Evolutionary conservation across 2,329 filamentous ascomycete species (phyloP).

Genomic region (Geoglossum cookeanum): DNA sequence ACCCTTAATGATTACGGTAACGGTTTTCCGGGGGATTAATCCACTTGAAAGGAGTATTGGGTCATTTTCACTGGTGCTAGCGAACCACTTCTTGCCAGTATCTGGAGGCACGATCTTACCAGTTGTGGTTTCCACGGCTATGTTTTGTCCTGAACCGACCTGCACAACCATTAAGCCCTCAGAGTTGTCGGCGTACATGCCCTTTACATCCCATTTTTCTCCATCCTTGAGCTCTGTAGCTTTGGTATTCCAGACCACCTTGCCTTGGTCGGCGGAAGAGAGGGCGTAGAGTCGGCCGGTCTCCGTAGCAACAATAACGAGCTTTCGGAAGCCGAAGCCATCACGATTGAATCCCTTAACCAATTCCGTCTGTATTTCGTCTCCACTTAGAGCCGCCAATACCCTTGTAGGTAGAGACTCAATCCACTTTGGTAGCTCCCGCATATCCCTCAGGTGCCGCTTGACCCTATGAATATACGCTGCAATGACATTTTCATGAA

Average conservation of each 20-base stretch:
- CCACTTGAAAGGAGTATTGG: background rate
- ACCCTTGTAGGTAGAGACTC: conserved; percentile 49
- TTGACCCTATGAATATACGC: conserved; percentile 81
- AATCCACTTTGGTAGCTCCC: conserved; percentile 56
- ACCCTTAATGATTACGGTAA: conserved; percentile 32
- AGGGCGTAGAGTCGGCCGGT: conserved; percentile 65
- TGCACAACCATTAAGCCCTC: conserved; percentile 38
- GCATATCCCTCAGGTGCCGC: conserved; percentile 62
- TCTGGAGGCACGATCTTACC: conserved; percentile 20
- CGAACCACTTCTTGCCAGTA: background rate
- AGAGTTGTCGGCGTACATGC: conserved; percentile 41
- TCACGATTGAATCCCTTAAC: conserved; percentile 36
- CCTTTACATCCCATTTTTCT: conserved; percentile 45
- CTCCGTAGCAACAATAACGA: conserved; percentile 61
- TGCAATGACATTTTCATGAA: conserved; percentile 55
- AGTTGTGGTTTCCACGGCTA: conserved; percentile 28
- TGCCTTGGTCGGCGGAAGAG: conserved; percentile 54
- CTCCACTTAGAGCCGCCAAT: conserved; percentile 29
- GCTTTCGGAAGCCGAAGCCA: conserved; percentile 75
- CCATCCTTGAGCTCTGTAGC: conserved; percentile 37
- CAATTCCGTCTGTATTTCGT: background rate
- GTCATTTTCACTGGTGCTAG: conserved; percentile 21
- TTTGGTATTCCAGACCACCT: conserved; percentile 55
- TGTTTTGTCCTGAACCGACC: conserved; percentile 40
- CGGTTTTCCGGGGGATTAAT: background rate